Conservation (phyloP, 2,329 filamentous ascomycete species). For the Aspergillus tamarii region DNA sequence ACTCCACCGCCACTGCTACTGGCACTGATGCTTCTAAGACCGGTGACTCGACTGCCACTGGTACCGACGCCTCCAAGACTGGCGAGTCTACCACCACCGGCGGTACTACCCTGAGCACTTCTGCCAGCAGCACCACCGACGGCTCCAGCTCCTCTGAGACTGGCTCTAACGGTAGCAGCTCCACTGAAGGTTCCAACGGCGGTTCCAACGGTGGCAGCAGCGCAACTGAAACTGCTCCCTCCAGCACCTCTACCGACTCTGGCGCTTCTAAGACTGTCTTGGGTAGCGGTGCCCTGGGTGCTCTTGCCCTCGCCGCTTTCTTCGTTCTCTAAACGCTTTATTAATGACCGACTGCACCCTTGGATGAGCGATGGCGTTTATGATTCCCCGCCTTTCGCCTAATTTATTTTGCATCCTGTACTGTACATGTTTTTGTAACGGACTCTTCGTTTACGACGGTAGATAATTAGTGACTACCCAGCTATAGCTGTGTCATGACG, state of each 20-base stretch:
- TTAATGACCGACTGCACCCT: slow-evolving; percentile 8
- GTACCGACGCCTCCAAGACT: neutral
- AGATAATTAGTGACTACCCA: slow-evolving; percentile 12
- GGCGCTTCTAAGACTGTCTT: slow-evolving; percentile 36
- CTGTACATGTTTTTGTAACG: slow-evolving; percentile 16
- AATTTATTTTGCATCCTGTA: slow-evolving; percentile 17
- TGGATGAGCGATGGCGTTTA: slow-evolving; percentile 7
- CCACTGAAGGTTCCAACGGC: slow-evolving; percentile 14
- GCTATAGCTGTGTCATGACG: slow-evolving; percentile 6
- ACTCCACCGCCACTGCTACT: slow-evolving; percentile 20
- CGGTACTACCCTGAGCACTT: slow-evolving; percentile 11
- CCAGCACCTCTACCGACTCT: slow-evolving; percentile 22
- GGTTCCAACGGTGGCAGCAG: slow-evolving; percentile 13
- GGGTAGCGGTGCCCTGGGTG: slow-evolving; percentile 39
- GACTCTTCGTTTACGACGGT: slow-evolving; percentile 10
- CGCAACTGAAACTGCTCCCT: slow-evolving; percentile 16
- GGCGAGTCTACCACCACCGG: slow-evolving; percentile 8
- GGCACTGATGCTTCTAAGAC: slow-evolving; percentile 24
- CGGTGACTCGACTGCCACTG: slow-evolving; percentile 11
- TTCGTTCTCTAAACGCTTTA: slow-evolving; percentile 40
- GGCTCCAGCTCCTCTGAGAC: slow-evolving; percentile 18
- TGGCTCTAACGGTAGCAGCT: slow-evolving; percentile 22
- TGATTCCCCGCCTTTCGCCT: slow-evolving; percentile 9
- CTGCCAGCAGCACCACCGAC: slow-evolving; percentile 14
- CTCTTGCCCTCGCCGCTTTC: slow-evolving; percentile 47